Evolutionary conservation across 176 grass and related monocot genomes (phyloP).

Genomic region (Lolium perenne): DNA sequence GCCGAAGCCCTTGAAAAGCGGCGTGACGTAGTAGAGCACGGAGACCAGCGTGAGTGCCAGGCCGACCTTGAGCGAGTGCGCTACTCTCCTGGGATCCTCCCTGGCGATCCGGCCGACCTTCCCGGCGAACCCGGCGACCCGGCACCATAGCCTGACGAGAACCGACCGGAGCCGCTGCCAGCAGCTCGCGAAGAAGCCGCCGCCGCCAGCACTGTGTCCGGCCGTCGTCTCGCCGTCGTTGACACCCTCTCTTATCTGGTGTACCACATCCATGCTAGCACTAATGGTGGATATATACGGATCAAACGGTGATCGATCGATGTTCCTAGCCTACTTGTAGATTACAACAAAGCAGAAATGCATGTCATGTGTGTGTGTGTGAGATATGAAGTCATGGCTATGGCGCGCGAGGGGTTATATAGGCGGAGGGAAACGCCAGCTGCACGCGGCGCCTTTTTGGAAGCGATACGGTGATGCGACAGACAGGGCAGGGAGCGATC

Average conservation of each 20-base stretch:
- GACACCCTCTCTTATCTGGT: not conserved
- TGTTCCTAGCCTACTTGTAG: not conserved
- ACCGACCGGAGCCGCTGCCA: constrained; percentile 17
- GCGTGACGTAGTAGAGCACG: constrained; percentile 72
- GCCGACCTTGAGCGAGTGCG: constrained; percentile 82
- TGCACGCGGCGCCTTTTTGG: constrained; percentile 3
- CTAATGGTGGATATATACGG: not conserved
- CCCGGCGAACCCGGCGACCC: constrained; percentile 31
- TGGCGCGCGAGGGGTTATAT: constrained; percentile 50
- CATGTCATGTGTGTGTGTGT: not conserved
- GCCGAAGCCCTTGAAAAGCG: constrained; percentile 67
- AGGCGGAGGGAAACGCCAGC: constrained; percentile 33
- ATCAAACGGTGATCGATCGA: not conserved
- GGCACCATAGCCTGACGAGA: not conserved
- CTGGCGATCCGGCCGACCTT: constrained; percentile 56
- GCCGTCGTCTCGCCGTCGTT: not conserved
- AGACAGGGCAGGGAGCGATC: constrained; percentile 27
- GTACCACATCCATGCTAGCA: constrained; percentile 52
- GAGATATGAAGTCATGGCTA: not conserved
- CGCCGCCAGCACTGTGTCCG: not conserved
- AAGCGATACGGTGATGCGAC: constrained; percentile 33
- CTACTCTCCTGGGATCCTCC: constrained; percentile 76
- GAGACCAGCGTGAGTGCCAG: constrained; percentile 81
- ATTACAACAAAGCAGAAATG: not conserved
- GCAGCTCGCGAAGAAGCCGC: not conserved